A percentile compares a stretch with the other conserved stretches of the same genome.
Evolutionary conservation across 1,284 basidiomycete genomes (phyloP).

Genomic region (Testicularia cyperi): DNA sequence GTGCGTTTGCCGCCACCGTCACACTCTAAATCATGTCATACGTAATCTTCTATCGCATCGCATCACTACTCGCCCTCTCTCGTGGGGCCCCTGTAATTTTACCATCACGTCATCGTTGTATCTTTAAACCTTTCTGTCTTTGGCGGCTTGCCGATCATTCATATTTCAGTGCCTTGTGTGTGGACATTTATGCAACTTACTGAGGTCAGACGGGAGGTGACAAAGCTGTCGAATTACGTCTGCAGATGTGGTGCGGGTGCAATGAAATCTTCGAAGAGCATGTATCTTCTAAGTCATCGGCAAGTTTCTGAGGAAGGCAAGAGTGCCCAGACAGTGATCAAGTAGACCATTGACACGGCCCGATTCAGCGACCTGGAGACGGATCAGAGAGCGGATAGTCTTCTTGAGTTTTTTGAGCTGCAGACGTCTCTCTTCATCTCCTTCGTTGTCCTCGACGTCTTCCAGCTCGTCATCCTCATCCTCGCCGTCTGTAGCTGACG

Average conservation of each 20-base stretch:
- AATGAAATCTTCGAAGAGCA: too few species aligned
- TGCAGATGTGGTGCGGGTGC: too few species aligned
- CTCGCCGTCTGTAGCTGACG: constrained; percentile 1
- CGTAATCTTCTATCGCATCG: too few species aligned
- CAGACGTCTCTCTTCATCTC: constrained; percentile 7
- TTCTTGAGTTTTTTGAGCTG: constrained; percentile 10
- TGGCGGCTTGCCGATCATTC: too few species aligned
- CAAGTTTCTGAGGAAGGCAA: constrained; percentile 52
- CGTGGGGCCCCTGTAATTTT: too few species aligned
- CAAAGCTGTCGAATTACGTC: too few species aligned
- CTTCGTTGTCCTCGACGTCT: constrained; percentile 8
- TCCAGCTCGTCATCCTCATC: constrained; percentile 8
- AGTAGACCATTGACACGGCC: constrained; percentile 44
- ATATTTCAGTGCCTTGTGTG: too few species aligned
- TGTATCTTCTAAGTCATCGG: constrained; percentile 49
- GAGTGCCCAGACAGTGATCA: constrained; percentile 54
- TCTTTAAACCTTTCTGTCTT: too few species aligned
- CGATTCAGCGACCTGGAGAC: constrained; percentile 39
- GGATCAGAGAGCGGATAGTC: constrained; percentile 37
- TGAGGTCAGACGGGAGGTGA: too few species aligned
- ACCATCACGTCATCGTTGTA: too few species aligned
- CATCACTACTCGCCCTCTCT: too few species aligned
- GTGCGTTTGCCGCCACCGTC: constrained; percentile 13
- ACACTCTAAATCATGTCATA: constrained; percentile 12
- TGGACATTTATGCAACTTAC: too few species aligned